Percentiles rank a stretch among this genome's conserved stretches.
Evolutionary conservation across 148 eudicot species (phyloP).

Genomic region (Rhododendron griersonianum): DNA sequence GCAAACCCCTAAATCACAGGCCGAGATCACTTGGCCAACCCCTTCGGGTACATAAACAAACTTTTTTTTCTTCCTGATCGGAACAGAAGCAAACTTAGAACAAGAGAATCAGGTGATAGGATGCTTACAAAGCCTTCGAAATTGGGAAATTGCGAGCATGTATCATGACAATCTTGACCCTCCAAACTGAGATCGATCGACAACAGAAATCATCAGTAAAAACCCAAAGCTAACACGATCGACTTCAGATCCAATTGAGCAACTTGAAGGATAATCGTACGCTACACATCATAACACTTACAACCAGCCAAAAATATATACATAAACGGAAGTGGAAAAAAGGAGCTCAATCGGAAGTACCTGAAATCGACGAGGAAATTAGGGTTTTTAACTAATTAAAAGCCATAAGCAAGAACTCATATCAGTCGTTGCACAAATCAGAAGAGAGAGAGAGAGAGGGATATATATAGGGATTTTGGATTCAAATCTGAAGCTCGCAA

Average conservation of each 20-base stretch:
- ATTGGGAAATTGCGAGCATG: constrained; percentile 1
- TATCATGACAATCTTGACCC: constrained; percentile 1
- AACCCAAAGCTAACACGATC: neutral
- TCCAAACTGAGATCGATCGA: neutral
- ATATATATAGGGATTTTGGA: neutral
- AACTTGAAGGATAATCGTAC: neutral
- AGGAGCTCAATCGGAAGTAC: neutral
- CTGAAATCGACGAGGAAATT: neutral
- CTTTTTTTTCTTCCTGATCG: too few relatives aligned
- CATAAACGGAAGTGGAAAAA: neutral
- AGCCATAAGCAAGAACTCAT: neutral
- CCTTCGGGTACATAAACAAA: neutral
- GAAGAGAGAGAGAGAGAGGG: neutral
- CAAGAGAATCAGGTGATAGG: neutral
- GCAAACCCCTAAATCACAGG: too few relatives aligned
- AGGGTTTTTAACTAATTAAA: neutral
- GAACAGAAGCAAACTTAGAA: neutral
- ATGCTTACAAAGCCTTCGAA: constrained; percentile 8
- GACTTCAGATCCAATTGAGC: neutral
- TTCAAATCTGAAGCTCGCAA: neutral
- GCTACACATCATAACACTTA: neutral
- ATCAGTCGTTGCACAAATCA: neutral
- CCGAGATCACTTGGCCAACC: neutral
- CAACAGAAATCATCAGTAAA: neutral
- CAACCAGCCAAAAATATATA: neutral